A percentile compares a stretch with the other conserved stretches of the same genome.
Conservation (phyloP, 2,329 filamentous ascomycete species). For the Phialophora expanda region DNA sequence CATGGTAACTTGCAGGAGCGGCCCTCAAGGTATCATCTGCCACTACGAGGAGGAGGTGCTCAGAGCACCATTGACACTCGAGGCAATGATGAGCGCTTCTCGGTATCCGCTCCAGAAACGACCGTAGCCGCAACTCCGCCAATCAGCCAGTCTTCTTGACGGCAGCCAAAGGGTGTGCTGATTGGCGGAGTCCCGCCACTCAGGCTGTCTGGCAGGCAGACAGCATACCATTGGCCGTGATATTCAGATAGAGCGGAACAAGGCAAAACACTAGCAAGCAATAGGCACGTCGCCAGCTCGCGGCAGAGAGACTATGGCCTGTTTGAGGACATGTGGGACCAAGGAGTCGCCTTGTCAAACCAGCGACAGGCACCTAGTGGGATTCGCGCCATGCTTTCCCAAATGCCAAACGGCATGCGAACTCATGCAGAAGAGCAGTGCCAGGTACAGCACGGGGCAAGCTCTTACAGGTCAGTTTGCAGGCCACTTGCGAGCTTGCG, state of each 20-base stretch:
- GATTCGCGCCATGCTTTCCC: constrained; percentile 9
- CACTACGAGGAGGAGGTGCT: neutral
- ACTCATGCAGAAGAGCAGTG: constrained; percentile 20
- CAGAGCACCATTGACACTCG: constrained; percentile 8
- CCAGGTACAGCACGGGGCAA: constrained; percentile 18
- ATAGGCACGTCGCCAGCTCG: constrained; percentile 15
- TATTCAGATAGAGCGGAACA: neutral
- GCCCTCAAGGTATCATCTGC: neutral
- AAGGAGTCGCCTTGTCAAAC: constrained; percentile 5
- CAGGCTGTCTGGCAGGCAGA: neutral
- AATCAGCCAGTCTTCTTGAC: constrained; percentile 15
- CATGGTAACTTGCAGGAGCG: neutral
- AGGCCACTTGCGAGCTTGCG: constrained; percentile 9
- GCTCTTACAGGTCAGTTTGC: constrained; percentile 12
- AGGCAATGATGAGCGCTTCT: constrained; percentile 19
- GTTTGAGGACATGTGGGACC: constrained; percentile 11
- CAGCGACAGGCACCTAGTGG: constrained; percentile 3
- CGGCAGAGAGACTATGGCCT: constrained; percentile 10
- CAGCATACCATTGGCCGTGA: constrained; percentile 10
- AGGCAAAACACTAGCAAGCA: constrained; percentile 18
- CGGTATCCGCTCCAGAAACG: constrained; percentile 10
- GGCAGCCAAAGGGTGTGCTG: constrained; percentile 1
- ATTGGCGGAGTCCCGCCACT: constrained; percentile 11
- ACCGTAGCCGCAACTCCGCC: constrained; percentile 15
- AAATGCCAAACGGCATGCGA: constrained; percentile 19